Percentiles rank a stretch among this genome's conserved stretches.
Conservation (phyloP, 2,329 filamentous ascomycete species). For the Nemania diffusa region DNA sequence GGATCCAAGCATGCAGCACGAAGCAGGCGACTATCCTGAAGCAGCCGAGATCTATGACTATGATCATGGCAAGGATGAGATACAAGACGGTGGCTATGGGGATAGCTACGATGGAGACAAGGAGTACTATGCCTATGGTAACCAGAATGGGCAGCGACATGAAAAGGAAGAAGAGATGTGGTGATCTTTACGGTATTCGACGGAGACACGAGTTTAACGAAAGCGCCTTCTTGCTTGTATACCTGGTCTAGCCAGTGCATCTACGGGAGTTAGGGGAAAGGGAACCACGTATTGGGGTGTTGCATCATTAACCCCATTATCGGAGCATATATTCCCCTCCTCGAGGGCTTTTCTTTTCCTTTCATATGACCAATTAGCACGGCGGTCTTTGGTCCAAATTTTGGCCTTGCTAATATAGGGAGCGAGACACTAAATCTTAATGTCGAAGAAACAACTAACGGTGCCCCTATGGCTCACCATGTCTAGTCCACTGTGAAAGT, state of each 20-base stretch:
- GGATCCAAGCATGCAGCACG: constrained; percentile 55
- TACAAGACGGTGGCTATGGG: constrained; percentile 52
- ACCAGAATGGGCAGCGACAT: constrained; percentile 43
- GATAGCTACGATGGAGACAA: constrained; percentile 47
- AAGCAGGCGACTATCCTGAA: constrained; percentile 61
- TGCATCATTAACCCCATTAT: constrained; percentile 17
- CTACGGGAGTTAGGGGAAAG: constrained; percentile 38
- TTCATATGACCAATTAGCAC: constrained; percentile 24
- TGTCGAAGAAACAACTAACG: constrained; percentile 1
- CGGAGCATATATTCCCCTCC: constrained; percentile 29
- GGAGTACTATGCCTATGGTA: constrained; percentile 46
- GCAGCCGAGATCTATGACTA: constrained; percentile 65
- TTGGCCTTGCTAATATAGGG: constrained; percentile 17
- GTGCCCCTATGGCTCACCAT: background rate
- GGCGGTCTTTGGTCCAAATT: constrained; percentile 11
- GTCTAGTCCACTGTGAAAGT: background rate
- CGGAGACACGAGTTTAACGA: constrained; percentile 32
- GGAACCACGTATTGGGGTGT: constrained; percentile 27
- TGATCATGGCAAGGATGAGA: constrained; percentile 59
- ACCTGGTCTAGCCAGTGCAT: constrained; percentile 39
- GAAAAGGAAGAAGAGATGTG: constrained; percentile 57
- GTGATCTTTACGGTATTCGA: constrained; percentile 48
- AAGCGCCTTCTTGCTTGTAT: constrained; percentile 37
- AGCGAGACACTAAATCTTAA: constrained; percentile 19
- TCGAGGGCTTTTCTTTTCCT: constrained; percentile 14